Conservation (phyloP, 148 eudicot genomes). For the Gaultheria prostrata region DNA sequence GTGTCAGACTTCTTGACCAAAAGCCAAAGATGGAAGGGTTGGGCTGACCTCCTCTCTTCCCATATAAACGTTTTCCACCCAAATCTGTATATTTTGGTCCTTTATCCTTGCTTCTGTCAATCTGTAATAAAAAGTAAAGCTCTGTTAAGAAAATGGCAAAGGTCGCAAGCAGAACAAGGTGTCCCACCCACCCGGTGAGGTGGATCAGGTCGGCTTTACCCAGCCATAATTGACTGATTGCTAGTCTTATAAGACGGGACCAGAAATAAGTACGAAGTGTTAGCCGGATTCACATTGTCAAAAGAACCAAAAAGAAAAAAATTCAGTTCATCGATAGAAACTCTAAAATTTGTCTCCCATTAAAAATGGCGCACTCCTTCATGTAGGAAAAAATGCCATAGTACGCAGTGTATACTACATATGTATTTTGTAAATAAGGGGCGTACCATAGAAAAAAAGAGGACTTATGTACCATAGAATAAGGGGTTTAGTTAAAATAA, state of each 20-base stretch:
- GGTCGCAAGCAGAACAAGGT: not conserved
- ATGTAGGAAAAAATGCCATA: not conserved
- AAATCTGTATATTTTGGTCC: constrained; percentile 88
- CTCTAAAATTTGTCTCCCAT: not conserved
- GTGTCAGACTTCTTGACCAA: constrained; percentile 62
- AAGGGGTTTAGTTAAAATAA: not conserved
- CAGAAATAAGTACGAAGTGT: not conserved
- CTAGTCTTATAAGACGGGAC: not conserved
- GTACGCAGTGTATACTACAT: not conserved
- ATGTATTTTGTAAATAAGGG: not conserved
- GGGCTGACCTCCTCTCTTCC: constrained; percentile 57
- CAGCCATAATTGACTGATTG: not conserved
- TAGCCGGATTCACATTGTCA: too few relatives aligned
- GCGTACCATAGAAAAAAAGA: not conserved
- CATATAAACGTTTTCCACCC: constrained; percentile 79
- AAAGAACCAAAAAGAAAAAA: too few relatives aligned
- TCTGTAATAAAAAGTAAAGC: constrained; percentile 41
- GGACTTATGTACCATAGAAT: not conserved
- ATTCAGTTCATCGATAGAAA: too few relatives aligned
- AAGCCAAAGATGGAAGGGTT: constrained; percentile 55
- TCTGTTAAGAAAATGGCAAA: constrained; percentile 7
- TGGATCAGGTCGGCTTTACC: not conserved
- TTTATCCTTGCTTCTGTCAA: constrained; percentile 78
- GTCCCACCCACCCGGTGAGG: not conserved
- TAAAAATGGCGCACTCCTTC: not conserved